Evolutionary conservation across 2,329 filamentous ascomycete genomes (phyloP).

Genomic region (Aspergillus sp.): DNA sequence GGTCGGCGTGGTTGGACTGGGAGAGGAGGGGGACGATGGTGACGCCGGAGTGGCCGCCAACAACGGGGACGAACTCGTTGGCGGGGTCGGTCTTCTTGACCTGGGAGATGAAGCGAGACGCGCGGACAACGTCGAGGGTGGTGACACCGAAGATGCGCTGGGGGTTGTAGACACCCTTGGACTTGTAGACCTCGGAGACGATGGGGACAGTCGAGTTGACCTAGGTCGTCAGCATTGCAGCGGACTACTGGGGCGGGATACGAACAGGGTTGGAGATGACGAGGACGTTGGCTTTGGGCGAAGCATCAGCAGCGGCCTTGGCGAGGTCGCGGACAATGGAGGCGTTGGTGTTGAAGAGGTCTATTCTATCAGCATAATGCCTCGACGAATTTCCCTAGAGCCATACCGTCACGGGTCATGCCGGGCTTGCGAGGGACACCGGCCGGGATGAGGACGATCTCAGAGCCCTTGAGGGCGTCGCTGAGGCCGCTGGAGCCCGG

Average conservation of each 20-base stretch:
- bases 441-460: slow-evolving; percentile 94
- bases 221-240: slow-evolving; percentile 23
- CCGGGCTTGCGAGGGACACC: slow-evolving; percentile 98
- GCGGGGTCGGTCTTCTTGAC: slow-evolving; percentile 83
- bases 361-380: slow-evolving; percentile 34
- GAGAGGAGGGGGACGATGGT: slow-evolving; percentile 98
- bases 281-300: slow-evolving; percentile 88
- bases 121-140: slow-evolving; percentile 96
- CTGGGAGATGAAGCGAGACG: slow-evolving; percentile 94
- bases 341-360: slow-evolving; percentile 99
- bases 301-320: slow-evolving; percentile 81
- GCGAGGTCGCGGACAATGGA: slow-evolving; percentile 97
- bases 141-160: slow-evolving; percentile 99
- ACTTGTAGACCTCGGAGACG: slow-evolving; percentile 93
- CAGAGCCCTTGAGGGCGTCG: slow-evolving; percentile 71
- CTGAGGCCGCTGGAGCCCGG: slow-evolving; percentile 66
- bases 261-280: slow-evolving; percentile 92
- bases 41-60: slow-evolving; percentile 94
- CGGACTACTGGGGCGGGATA: slow-evolving; percentile 3
- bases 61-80: slow-evolving; percentile 88
- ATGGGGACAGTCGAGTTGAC: slow-evolving; percentile 99
- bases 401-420: slow-evolving; percentile 87
- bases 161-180: slow-evolving; percentile 92
- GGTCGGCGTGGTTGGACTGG: slow-evolving; percentile 79
- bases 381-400: too few species aligned